Conservation (phyloP, 345 rosid genomes). For the Litchi chinensis region DNA sequence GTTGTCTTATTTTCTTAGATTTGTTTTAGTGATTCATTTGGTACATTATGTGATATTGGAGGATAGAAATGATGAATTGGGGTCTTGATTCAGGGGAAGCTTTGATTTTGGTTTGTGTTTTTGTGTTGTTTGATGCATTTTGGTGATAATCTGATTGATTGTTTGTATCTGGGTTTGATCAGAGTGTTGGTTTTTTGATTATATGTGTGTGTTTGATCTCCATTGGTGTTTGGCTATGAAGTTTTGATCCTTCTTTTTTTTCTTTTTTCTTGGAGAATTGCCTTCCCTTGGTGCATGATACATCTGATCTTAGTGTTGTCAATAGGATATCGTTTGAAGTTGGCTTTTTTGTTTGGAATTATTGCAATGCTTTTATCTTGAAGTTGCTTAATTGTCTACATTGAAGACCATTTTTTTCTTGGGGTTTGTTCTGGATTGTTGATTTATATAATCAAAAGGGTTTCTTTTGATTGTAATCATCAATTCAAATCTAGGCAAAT, state of each 20-base stretch:
- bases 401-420: not conserved
- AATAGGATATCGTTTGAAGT: not conserved
- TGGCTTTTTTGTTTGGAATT: not conserved
- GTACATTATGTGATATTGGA: not conserved
- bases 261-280: not conserved
- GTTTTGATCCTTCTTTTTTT: not conserved
- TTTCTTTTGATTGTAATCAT: slow-evolving; percentile 11
- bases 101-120: slow-evolving; percentile 11
- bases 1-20: not conserved
- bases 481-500: slow-evolving; percentile 11
- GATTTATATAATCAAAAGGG: not conserved
- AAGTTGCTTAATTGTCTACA: slow-evolving; percentile 8
- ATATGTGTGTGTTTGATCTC: not conserved
- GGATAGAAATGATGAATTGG: not conserved
- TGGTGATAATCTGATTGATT: not conserved
- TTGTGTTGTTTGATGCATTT: slow-evolving; percentile 16
- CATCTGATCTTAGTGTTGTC: slow-evolving; percentile 1
- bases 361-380: not conserved
- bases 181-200: slow-evolving; percentile 2
- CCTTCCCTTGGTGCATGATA: slow-evolving; percentile 4
- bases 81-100: slow-evolving; percentile 5
- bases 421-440: slow-evolving; percentile 9
- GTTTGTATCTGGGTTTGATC: slow-evolving; percentile 19
- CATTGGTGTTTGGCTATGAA: not conserved
- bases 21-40: slow-evolving; percentile 12